phyloP scores from a whole-genome alignment of 495 filamentous ascomycete genomes.

The Talaromyces nanjingensis region DNA sequence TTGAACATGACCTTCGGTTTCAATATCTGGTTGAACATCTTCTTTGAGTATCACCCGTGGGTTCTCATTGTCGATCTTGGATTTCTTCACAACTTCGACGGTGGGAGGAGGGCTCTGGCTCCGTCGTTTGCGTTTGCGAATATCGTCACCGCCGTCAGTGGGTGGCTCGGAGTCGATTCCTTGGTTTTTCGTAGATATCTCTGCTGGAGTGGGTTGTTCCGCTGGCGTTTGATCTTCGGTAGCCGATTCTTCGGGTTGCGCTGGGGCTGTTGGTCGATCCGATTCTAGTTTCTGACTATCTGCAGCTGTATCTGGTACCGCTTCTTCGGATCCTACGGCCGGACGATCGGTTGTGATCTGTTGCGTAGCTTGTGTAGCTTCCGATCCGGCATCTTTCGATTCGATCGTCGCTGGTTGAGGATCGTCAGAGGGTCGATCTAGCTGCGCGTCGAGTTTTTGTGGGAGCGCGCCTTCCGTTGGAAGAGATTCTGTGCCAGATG shows the following conservation, averaged over 20 bases:
- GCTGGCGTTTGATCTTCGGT: neutral
- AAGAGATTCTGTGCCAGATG: neutral
- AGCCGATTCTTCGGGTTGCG: neutral
- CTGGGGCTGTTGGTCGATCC: neutral
- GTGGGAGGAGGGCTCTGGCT: slow-evolving; percentile 61
- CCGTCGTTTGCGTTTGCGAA: slow-evolving; percentile 65
- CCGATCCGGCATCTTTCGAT: neutral
- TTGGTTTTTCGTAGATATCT: slow-evolving; percentile 3
- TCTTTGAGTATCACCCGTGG: slow-evolving; percentile 25
- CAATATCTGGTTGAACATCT: slow-evolving; percentile 9
- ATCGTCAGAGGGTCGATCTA: neutral
- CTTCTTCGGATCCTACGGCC: neutral
- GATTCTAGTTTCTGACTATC: neutral
- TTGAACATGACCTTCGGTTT: too few relatives aligned
- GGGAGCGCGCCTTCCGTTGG: slow-evolving; percentile 2
- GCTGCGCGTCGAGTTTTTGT: neutral
- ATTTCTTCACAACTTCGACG: slow-evolving; percentile 37
- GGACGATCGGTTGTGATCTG: neutral
- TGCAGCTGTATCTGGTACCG: neutral
- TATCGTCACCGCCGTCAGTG: slow-evolving; percentile 40
- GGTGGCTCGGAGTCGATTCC: neutral
- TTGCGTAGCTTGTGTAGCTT: neutral
- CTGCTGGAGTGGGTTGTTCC: slow-evolving; percentile 9
- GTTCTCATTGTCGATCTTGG: slow-evolving; percentile 26
- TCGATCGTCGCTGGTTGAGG: neutral